Base-by-base conservation (phyloP, 441 rosid genomes). In the Croton laevigatus region DNA sequence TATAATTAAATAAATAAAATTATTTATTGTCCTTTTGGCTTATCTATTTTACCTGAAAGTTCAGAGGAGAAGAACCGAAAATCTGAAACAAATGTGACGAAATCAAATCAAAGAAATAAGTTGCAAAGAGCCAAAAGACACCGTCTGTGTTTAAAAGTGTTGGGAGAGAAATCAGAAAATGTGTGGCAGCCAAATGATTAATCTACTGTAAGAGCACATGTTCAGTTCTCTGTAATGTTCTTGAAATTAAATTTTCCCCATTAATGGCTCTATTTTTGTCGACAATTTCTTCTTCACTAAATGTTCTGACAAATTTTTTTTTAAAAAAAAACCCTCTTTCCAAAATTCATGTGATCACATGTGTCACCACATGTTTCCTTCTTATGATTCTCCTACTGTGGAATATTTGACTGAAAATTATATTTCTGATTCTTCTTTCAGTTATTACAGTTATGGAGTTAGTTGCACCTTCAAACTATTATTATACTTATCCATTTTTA, bases 331-430 rank as follows among this genome's bases (percentile, higher is more conserved):
- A 34, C 49, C 45, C 65, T 68, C 2, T 27, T 27, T 69, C 68
- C 70, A 66, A 55, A 59, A 72, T 75, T 75, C 89, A 85, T 84
- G 89, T 88, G 92, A 76, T 81, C 87, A 81, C 61, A 58, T 58
- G 61, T 58, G 61, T 58, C 37, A 13, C 61, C 61, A 23, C 61
- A 58, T 58, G 61, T 32, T 58, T 58, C 61, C 13, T 58, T 32
- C 61, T 58, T 6, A 53, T 53, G 61, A 58, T 58, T 58, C 61
- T 58, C 8, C 37, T 13, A 55, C 37, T 55, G 36, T 32, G 34
- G 23, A 37, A 73, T 52, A 52, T 68, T 76, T 75, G 75, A 77
- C 76, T 40, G 38, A n/a, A 17, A 49, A 37, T 62, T 48, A 34
- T 3, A 52, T 32, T 8, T 54, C 32, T 14, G 63, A 52, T 40